A percentile compares a stretch with the other conserved stretches of the same genome.
Evolutionary conservation across 345 rosid genomes (phyloP).

Genomic region (Corchorus capsularis): DNA sequence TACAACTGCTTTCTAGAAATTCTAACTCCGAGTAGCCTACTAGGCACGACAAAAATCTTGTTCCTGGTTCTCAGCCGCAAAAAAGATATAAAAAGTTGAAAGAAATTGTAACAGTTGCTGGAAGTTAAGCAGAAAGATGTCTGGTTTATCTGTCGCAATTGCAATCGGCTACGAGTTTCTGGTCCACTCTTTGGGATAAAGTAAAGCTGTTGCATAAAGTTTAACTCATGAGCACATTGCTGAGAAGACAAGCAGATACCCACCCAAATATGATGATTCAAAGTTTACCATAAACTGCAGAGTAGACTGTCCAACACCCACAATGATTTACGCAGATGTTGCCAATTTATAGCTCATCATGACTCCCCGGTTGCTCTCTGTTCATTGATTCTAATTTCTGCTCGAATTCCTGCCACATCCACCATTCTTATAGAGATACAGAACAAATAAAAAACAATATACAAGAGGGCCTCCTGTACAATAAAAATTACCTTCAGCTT

Average conservation of each 20-base stretch:
- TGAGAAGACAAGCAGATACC: neutral
- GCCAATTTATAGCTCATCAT: conserved; percentile 17
- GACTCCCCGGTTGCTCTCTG: neutral
- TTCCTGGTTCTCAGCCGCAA: neutral
- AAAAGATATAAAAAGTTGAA: neutral
- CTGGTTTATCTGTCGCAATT: neutral
- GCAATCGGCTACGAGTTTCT: neutral
- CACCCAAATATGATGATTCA: neutral
- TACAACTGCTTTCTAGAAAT: neutral
- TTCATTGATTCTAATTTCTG: conserved; percentile 14
- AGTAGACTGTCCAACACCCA: neutral
- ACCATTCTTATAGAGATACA: conserved; percentile 13
- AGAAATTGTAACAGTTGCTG: neutral
- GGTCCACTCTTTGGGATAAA: neutral
- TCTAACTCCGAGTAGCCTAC: neutral
- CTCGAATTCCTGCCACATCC: conserved; percentile 20
- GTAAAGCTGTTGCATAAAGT: neutral
- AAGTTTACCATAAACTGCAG: neutral
- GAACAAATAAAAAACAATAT: neutral
- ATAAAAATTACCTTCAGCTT: conserved; percentile 34
- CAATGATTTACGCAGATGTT: neutral
- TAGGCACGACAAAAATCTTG: neutral
- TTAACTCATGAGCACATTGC: neutral
- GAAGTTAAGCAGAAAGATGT: neutral
- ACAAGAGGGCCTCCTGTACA: neutral